Percentiles rank a stretch among this genome's conserved stretches.
Conservation (phyloP, 2,329 filamentous ascomycete species). For the Pseudogymnoascus sp. region DNA sequence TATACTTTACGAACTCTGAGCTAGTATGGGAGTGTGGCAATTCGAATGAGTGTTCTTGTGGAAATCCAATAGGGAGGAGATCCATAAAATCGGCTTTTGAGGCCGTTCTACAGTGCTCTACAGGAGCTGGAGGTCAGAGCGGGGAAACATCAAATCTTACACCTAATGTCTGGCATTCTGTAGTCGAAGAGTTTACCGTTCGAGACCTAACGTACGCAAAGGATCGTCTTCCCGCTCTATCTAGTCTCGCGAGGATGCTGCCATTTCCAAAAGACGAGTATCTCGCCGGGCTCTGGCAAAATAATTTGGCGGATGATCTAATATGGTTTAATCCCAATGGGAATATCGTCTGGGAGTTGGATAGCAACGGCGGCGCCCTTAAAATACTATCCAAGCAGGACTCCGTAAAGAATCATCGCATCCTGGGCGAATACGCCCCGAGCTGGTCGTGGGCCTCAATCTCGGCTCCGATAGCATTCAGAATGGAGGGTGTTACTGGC, state of each 20-base stretch:
- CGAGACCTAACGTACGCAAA: constrained; percentile 19
- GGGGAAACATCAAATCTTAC: background rate
- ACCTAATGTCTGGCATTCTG: constrained; percentile 8
- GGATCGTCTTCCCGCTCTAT: constrained; percentile 24
- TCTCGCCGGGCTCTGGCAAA: constrained; percentile 20
- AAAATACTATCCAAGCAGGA: background rate
- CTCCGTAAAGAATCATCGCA: background rate
- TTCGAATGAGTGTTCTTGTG: background rate
- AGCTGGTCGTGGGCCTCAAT: background rate
- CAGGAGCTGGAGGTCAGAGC: constrained; percentile 8
- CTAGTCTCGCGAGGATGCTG: constrained; percentile 20
- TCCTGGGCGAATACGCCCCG: background rate
- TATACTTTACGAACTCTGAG: constrained; percentile 16
- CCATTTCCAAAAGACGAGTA: constrained; percentile 12
- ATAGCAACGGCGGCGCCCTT: background rate
- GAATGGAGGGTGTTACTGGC: background rate
- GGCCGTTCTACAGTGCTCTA: background rate
- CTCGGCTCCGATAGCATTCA: background rate
- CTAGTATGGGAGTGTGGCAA: constrained; percentile 20
- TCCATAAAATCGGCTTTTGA: constrained; percentile 14
- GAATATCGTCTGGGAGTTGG: background rate
- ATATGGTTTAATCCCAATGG: constrained; percentile 12
- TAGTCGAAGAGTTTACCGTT: constrained; percentile 18
- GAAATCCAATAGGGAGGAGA: constrained; percentile 5
- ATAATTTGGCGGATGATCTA: constrained; percentile 16